A percentile compares a stretch with the other conserved stretches of the same genome.
phyloP scores from a whole-genome alignment of 768 basidiomycete species.

The Multifurca ochricompacta region DNA sequence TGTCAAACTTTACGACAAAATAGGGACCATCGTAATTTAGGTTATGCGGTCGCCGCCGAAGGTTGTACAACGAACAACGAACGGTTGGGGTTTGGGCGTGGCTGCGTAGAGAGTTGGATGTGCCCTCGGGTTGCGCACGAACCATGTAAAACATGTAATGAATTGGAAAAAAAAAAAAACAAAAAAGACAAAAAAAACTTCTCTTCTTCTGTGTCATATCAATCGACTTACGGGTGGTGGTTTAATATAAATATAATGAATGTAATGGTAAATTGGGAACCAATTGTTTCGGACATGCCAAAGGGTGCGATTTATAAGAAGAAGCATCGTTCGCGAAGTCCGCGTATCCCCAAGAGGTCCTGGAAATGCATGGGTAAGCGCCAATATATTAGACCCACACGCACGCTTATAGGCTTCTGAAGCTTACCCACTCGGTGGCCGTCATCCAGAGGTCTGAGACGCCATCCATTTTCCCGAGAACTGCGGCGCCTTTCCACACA shows the following conservation, averaged over 20 bases:
- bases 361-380: conserved; percentile 27
- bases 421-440: conserved; percentile 74
- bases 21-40: too few species aligned
- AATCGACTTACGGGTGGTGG: not conserved
- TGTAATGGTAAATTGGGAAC: too few species aligned
- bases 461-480: conserved; percentile 87
- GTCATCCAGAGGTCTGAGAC: conserved; percentile 88
- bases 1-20: too few species aligned
- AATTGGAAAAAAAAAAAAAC: not conserved
- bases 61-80: too few species aligned
- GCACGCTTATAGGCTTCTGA: not conserved
- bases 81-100: too few species aligned
- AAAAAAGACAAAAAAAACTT: not conserved
- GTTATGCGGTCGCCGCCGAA: too few species aligned
- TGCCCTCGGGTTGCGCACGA: not conserved
- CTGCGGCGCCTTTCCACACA: conserved; percentile 91
- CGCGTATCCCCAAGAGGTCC: conserved; percentile 75
- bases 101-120: not conserved
- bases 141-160: not conserved
- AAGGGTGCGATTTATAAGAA: conserved; percentile 42
- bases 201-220: not conserved
- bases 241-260: too few species aligned
- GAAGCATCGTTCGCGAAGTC: conserved; percentile 75
- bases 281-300: not conserved
- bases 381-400: not conserved